Percentiles rank a stretch among this genome's conserved stretches.
Evolutionary conservation across 306 rosid genomes (phyloP).

Genomic region (barrel medic (Medicago truncatula)): MtrunA17r5.0-ANR NC_053048.1:52773001-52773500

Average conservation of each 20-base stretch:
- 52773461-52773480: too few species aligned
- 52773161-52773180: constrained; percentile 25
- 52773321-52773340: not conserved
- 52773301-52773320: too few species aligned
- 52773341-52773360: not conserved
- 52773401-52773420: too few species aligned
- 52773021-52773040: not conserved
- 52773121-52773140: constrained; percentile 22
- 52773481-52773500: too few species aligned
- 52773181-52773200: constrained; percentile 36
- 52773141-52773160: not conserved
- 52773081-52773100: not conserved
- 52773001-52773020: not conserved
- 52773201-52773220: constrained; percentile 34
- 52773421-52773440: too few species aligned
- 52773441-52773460: too few species aligned
- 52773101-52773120: constrained; percentile 41
- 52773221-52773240: constrained; percentile 51
- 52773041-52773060: not conserved
- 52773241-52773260: constrained; percentile 48
- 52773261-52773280: constrained; percentile 36
- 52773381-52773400: too few species aligned
- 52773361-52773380: too few species aligned
- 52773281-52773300: not conserved
- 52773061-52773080: not conserved